Percentiles rank a stretch among this genome's conserved stretches.
Evolutionary conservation across 257 asterid genomes (phyloP).

Genomic region (Osmanthus fragrans): DNA sequence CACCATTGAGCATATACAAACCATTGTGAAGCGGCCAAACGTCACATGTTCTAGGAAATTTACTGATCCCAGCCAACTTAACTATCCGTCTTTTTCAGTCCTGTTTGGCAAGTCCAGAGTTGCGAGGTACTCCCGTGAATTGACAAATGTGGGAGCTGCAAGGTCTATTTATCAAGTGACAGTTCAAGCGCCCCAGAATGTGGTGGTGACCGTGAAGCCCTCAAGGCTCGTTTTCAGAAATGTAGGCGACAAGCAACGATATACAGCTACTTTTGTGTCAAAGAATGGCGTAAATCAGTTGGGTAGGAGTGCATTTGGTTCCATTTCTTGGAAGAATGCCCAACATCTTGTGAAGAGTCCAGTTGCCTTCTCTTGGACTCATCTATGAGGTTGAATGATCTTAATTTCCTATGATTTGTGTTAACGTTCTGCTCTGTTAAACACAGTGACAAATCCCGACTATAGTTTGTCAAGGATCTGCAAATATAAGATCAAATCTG

Average conservation of each 20-base stretch:
- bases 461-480: not conserved
- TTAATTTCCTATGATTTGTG: not conserved
- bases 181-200: slow-evolving; percentile 43
- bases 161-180: slow-evolving; percentile 50
- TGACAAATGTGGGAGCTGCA: slow-evolving; percentile 74
- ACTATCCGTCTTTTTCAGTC: slow-evolving; percentile 82
- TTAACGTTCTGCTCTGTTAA: not conserved
- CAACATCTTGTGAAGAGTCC: slow-evolving; percentile 72
- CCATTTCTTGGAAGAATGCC: slow-evolving; percentile 64
- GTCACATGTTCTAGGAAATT: slow-evolving; percentile 56
- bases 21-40: slow-evolving; percentile 51
- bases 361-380: slow-evolving; percentile 63
- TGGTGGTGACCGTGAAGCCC: slow-evolving; percentile 62
- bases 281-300: slow-evolving; percentile 26
- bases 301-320: slow-evolving; percentile 53
- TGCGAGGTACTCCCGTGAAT: slow-evolving; percentile 57
- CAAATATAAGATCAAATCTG: not conserved
- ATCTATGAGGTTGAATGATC: not conserved
- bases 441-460: not conserved
- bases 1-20: slow-evolving; percentile 41
- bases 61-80: slow-evolving; percentile 72
- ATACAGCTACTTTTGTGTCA: slow-evolving; percentile 67
- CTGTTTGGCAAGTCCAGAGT: slow-evolving; percentile 63
- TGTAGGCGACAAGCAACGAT: slow-evolving; percentile 48
- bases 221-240: slow-evolving; percentile 45